Conservation (phyloP, 345 rosid species). For the Turnera subulata region DNA sequence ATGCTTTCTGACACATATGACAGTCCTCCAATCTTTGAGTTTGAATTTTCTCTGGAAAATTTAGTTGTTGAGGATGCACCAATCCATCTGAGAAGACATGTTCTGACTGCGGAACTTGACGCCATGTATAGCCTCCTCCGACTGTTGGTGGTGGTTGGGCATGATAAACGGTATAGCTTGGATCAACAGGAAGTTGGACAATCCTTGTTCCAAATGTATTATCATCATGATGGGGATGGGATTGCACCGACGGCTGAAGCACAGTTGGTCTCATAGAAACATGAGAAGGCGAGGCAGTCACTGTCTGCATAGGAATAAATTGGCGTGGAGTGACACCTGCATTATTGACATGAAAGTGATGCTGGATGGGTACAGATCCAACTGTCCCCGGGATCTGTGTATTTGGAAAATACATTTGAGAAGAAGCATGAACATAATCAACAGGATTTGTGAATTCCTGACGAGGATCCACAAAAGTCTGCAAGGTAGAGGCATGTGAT, state of each 20-base stretch:
- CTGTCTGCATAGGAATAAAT: conserved; percentile 43
- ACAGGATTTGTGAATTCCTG: conserved; percentile 32
- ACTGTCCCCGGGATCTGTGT: conserved; percentile 31
- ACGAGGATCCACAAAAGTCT: conserved; percentile 38
- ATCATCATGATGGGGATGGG: conserved; percentile 42
- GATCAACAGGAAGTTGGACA: conserved; percentile 51
- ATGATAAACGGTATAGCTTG: conserved; percentile 36
- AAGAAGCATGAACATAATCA: conserved; percentile 31
- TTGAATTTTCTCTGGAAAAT: conserved; percentile 29
- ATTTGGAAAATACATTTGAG: conserved; percentile 46
- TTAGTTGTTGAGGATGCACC: conserved; percentile 31
- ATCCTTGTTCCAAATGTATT: conserved; percentile 35
- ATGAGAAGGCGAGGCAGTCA: conserved; percentile 38
- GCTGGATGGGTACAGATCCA: conserved; percentile 35
- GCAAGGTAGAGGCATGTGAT: conserved; percentile 23
- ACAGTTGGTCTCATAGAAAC: conserved; percentile 41
- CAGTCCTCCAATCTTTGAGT: conserved; percentile 47
- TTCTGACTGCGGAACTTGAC: conserved; percentile 34
- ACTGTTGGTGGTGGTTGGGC: conserved; percentile 28
- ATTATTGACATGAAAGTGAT: conserved; percentile 30
- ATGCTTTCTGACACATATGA: conserved; percentile 55
- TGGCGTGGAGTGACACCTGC: conserved; percentile 32
- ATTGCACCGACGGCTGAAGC: conserved; percentile 41
- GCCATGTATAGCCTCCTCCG: conserved; percentile 54
- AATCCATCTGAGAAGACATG: conserved; percentile 45